Base-by-base conservation (phyloP, 805 yeast genomes). In the Candida corydali region DNA sequence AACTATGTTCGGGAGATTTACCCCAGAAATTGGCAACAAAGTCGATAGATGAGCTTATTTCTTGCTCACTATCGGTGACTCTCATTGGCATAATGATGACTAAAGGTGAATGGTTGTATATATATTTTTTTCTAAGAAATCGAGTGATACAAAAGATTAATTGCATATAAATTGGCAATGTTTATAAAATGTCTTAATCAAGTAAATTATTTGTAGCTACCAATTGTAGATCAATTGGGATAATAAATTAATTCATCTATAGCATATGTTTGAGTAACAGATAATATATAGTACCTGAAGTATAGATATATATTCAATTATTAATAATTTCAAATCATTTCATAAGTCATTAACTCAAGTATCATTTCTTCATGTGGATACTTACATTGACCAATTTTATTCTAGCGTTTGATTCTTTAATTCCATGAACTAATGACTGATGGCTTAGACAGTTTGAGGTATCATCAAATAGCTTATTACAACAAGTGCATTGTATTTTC, bases 1-100 rank as follows among this genome's bases (percentile, higher is more conserved):
- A 75, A 4, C 93, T 87, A 34, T 78, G 82, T 38, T 80, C 80
- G 3, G 40, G 38, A 18, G 82, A 80, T 22, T 14, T 11, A 76
- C 86, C 78, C 79, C 79, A 74, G 52, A 74, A 74, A 51, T 57
- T 63, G 49, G 67, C 68, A 38, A 41, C 44, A 31, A 41, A 39
- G 17, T 36, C 36, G 29, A 20, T 29, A 15, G 28, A 23, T 9
- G 7, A 7, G 9, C 9, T 20, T 7, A 7, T 7, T 7, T 15
- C 24, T 8, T 26, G 17, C 16, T 16, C 20, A 5, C 38, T 12
- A 15, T 33, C 18, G 15, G 40, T 24, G 5, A 37, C 26, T 25
- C 40, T 18, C 40, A 37, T 37, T 5, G 24, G 17, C 8, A 32
- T 23, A 23, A 11, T 24, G 12, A 8, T 8, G n/a, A 24, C 5